Evolutionary conservation across 441 rosid genomes (phyloP).

Genomic region (Theobroma grandiflorum): DNA sequence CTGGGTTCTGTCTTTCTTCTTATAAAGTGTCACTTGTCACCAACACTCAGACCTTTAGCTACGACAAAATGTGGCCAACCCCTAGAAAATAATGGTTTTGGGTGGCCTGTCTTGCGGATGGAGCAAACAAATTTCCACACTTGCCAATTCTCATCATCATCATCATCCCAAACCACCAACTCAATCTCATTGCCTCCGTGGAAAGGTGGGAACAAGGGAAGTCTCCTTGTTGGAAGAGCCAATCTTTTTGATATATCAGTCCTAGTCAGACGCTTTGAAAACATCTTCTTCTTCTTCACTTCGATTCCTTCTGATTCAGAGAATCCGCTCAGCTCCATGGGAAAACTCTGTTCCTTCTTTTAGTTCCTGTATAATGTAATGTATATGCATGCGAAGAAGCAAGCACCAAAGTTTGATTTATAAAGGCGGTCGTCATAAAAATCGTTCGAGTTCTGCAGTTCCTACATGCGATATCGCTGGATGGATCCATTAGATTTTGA

Average conservation of each 20-base stretch:
- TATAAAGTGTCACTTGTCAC: neutral
- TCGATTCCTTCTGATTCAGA: too few species aligned
- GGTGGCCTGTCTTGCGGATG: neutral
- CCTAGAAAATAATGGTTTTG: neutral
- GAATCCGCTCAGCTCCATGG: neutral
- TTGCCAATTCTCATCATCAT: neutral
- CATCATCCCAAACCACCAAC: neutral
- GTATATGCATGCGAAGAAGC: too few species aligned
- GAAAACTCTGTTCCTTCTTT: too few species aligned
- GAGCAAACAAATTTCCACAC: neutral
- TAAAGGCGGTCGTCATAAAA: too few species aligned
- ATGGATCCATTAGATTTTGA: too few species aligned
- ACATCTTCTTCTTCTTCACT: neutral
- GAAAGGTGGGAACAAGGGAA: neutral
- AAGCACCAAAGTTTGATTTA: too few species aligned
- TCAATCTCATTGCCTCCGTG: neutral
- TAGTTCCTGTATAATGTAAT: too few species aligned
- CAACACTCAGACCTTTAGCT: neutral
- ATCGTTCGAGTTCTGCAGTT: too few species aligned
- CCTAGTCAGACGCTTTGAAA: neutral
- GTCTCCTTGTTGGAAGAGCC: neutral
- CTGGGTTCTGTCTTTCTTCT: neutral
- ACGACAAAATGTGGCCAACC: neutral
- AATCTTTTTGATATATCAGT: neutral
- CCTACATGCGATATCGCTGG: too few species aligned